phyloP scores from a whole-genome alignment of 768 basidiomycete genomes.

The Agrocybe chaxingu region DNA sequence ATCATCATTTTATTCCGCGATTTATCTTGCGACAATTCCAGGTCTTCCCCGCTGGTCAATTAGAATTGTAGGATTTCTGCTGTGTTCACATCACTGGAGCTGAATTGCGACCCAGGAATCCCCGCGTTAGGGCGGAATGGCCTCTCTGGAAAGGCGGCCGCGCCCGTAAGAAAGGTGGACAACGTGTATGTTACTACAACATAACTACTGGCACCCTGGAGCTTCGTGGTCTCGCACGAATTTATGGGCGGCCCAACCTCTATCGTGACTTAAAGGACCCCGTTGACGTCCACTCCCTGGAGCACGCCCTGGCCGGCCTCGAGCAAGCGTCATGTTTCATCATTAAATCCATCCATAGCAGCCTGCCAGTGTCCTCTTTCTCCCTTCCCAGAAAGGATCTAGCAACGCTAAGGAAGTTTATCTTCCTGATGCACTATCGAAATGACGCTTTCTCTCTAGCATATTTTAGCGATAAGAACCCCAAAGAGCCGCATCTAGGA shows the following conservation, averaged over 20 bases:
- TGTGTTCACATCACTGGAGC: no score
- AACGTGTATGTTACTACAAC: constrained; percentile 20
- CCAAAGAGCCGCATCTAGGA: constrained; percentile 15
- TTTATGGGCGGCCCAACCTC: constrained; percentile 21
- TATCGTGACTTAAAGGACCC: constrained; percentile 21
- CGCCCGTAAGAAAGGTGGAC: constrained; percentile 9
- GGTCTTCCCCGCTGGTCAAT: constrained; percentile 21
- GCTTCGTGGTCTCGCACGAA: constrained; percentile 8
- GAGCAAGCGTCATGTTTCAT: constrained; percentile 23
- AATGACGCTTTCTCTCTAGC: constrained; percentile 13
- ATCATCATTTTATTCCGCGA: constrained; percentile 26
- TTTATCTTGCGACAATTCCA: no score
- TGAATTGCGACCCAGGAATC: constrained; percentile 6
- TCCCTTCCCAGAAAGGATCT: constrained; percentile 24
- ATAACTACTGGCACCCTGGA: constrained; percentile 14
- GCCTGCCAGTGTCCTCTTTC: constrained; percentile 2
- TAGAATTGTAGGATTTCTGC: no score
- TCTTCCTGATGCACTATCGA: constrained; percentile 34
- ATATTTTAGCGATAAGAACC: constrained; percentile 26
- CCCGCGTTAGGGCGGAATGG: constrained; percentile 9
- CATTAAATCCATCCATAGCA: constrained; percentile 17
- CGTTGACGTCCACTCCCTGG: constrained; percentile 22
- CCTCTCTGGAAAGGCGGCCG: constrained; percentile 6
- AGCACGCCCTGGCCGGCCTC: constrained; percentile 22
- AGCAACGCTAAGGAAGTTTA: constrained; percentile 29